These are phyloP conservation scores for Penicillium sclerotigenum DNA, from an alignment of 2,329 filamentous ascomycete species.

Conservation along the genomic window DNA sequence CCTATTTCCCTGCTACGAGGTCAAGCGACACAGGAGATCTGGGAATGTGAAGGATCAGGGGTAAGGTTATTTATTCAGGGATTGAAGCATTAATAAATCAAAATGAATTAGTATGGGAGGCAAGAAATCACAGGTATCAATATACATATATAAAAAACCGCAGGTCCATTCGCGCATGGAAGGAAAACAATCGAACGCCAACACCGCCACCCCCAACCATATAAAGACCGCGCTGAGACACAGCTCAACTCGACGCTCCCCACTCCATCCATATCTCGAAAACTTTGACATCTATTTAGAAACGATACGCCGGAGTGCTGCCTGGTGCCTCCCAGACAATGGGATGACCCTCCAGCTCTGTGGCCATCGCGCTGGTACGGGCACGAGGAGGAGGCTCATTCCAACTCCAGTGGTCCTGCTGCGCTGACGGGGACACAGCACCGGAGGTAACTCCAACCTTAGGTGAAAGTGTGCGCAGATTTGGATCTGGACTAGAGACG, in stretches of 20 bases:
- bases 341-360: constrained; percentile 18
- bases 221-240: not conserved
- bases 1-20: not conserved
- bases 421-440: constrained; percentile 1
- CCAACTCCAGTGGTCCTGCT: constrained; percentile 17
- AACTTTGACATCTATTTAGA: not conserved
- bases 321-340: constrained; percentile 7
- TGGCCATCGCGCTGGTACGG: not conserved
- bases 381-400: constrained; percentile 6
- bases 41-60: not conserved
- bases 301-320: not conserved
- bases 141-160: not conserved
- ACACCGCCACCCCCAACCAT: not conserved
- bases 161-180: not conserved
- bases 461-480: constrained; percentile 7
- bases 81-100: not conserved
- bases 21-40: not conserved
- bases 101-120: not conserved
- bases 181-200: not conserved
- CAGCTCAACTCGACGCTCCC: not conserved
- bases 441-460: not conserved
- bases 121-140: not conserved
- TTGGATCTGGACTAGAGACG: constrained; percentile 10
- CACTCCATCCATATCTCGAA: not conserved
- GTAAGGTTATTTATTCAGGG: not conserved